phyloP scores from a whole-genome alignment of 2,329 filamentous ascomycete genomes.

The Fusarium palustre region DNA sequence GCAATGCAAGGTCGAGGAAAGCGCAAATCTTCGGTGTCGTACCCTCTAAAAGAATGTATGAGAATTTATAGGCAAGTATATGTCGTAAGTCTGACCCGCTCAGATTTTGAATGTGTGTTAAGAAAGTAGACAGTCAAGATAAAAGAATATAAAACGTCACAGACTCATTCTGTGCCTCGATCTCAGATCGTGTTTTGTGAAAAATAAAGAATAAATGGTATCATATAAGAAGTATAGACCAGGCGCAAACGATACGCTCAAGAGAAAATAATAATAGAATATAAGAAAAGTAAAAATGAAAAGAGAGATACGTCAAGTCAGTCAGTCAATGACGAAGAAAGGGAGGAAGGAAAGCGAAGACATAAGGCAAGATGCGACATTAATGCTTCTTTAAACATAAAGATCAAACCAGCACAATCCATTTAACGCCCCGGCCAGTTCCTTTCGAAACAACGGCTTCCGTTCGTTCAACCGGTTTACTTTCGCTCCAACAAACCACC shows the following conservation, averaged over 20 bases:
- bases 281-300: background rate
- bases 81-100: background rate
- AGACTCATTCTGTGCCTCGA: background rate
- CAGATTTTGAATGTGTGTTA: background rate
- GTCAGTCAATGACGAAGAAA: background rate
- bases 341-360: background rate
- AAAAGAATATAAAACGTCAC: background rate
- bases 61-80: background rate
- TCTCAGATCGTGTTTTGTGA: background rate
- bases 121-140: background rate
- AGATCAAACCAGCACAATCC: constrained; percentile 16
- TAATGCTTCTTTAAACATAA: constrained; percentile 9
- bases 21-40: background rate
- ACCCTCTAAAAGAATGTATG: background rate
- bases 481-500: background rate
- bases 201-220: background rate
- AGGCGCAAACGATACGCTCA: background rate
- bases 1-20: background rate
- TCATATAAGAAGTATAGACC: background rate
- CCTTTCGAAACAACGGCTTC: constrained; percentile 15
- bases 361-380: background rate
- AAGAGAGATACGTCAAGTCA: background rate
- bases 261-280: background rate
- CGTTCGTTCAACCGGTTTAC: constrained; percentile 8
- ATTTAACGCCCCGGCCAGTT: constrained; percentile 5